Percentiles rank a stretch among this genome's conserved stretches.
phyloP scores from a whole-genome alignment of 495 filamentous ascomycete genomes.

The Durotheca rogersii region DNA sequence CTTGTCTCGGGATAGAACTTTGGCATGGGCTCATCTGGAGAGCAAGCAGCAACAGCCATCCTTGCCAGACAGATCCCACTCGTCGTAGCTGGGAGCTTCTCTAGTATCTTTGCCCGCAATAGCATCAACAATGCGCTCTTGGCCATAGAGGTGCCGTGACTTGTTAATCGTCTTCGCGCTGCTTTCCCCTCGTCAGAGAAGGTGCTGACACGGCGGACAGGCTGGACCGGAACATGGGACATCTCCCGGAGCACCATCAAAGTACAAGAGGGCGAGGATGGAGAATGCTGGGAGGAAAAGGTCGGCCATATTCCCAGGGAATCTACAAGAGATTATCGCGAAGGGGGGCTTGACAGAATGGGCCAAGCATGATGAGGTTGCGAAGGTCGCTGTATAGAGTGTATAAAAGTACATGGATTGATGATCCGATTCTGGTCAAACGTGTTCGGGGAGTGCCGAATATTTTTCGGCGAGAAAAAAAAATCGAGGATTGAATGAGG shows the following conservation, averaged over 20 bases:
- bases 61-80: conserved; percentile 79
- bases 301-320: not conserved
- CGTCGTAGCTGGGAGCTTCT: conserved; percentile 79
- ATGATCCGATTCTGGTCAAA: too few relatives aligned
- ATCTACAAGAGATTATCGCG: conserved; percentile 17
- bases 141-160: conserved; percentile 74
- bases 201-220: not conserved
- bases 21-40: conserved; percentile 74
- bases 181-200: not conserved
- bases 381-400: too few relatives aligned
- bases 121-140: conserved; percentile 55
- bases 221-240: not conserved
- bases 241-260: not conserved
- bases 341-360: not conserved
- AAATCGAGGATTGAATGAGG: too few relatives aligned
- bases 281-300: not conserved
- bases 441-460: too few relatives aligned
- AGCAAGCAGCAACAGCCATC: conserved; percentile 55
- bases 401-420: too few relatives aligned
- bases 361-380: not conserved
- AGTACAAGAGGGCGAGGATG: not conserved
- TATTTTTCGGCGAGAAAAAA: too few relatives aligned
- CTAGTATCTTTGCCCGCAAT: conserved; percentile 78
- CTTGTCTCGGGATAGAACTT: conserved; percentile 88
- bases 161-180: conserved; percentile 64